These are phyloP conservation scores for Sporothrix humicola DNA, from an alignment of 2,329 filamentous ascomycete species.

Conservation along the genomic window DNA sequence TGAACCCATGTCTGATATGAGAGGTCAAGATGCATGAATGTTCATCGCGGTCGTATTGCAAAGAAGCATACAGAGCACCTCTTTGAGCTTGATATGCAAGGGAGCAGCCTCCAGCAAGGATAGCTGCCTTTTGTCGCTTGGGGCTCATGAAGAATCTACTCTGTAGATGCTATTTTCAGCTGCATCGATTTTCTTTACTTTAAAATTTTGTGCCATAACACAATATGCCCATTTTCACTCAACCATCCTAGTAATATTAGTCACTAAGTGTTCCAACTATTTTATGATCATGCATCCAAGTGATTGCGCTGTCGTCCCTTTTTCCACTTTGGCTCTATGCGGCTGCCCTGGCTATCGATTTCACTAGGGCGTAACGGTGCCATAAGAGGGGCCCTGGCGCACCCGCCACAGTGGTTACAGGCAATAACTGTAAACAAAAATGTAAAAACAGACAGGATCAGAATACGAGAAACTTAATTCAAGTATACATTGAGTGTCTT, in stretches of 20 bases:
- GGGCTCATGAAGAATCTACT: no score
- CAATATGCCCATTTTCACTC: neutral
- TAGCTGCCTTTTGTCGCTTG: no score
- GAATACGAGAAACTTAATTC: neutral
- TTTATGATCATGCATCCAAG: neutral
- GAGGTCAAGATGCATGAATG: no score
- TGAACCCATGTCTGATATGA: no score
- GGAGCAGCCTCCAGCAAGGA: no score
- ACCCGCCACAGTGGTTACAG: neutral
- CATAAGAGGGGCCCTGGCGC: neutral
- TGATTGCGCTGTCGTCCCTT: neutral
- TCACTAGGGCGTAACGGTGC: slow-evolving; percentile 3
- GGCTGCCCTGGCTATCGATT: slow-evolving; percentile 3
- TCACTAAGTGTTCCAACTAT: neutral
- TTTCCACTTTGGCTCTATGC: slow-evolving; percentile 3
- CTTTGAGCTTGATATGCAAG: no score
- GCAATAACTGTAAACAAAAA: neutral
- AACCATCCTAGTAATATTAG: no score
- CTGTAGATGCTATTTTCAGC: neutral
- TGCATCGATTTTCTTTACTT: neutral
- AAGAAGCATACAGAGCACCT: no score
- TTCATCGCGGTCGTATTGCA: no score
- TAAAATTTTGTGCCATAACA: neutral
- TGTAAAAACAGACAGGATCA: neutral
- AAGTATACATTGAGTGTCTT: no score